A percentile compares a stretch with the other conserved stretches of the same genome.
phyloP scores from a whole-genome alignment of 805 yeast species.

The Cyberlindnera meyerae region DNA sequence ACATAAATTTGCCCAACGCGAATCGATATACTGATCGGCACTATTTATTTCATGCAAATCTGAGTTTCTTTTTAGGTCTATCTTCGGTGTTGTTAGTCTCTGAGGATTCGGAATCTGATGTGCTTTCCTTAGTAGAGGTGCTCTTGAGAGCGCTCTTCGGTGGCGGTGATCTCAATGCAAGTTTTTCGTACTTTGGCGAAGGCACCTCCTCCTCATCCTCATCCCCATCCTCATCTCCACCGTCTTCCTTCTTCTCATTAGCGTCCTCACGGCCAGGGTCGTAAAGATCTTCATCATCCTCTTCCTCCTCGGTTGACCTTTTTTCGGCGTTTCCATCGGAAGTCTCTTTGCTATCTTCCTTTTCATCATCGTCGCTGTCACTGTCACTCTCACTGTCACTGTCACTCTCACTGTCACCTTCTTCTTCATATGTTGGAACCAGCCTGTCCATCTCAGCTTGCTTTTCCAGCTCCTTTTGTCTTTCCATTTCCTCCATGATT shows the following conservation, averaged over 20 bases:
- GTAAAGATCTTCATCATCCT: neutral
- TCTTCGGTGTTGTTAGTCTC: neutral
- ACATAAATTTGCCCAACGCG: no score
- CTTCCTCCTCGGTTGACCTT: no score
- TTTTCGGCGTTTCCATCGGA: no score
- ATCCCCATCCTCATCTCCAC: slow-evolving; percentile 2
- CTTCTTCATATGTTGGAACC: slow-evolving; percentile 18
- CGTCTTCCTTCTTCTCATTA: neutral
- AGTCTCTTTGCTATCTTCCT: no score
- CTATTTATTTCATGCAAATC: no score
- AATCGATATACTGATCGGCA: no score
- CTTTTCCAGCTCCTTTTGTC: slow-evolving; percentile 9
- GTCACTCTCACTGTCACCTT: slow-evolving; percentile 9
- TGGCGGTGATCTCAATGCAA: slow-evolving; percentile 1
- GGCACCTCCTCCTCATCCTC: slow-evolving; percentile 13
- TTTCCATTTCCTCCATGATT: slow-evolving; percentile 8
- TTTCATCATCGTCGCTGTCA: slow-evolving; percentile 4
- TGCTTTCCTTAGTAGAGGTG: neutral
- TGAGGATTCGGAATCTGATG: neutral
- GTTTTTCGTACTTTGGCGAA: neutral
- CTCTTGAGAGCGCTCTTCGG: neutral
- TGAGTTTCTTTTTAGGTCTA: no score
- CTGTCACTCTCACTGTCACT: slow-evolving; percentile 8
- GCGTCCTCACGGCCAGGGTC: neutral
- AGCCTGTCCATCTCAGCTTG: slow-evolving; percentile 17